Evolutionary conservation across 129 eudicot species (phyloP), one percentile per base, ranked within the genome.

Genomic region (Solidago caesia): DNA sequence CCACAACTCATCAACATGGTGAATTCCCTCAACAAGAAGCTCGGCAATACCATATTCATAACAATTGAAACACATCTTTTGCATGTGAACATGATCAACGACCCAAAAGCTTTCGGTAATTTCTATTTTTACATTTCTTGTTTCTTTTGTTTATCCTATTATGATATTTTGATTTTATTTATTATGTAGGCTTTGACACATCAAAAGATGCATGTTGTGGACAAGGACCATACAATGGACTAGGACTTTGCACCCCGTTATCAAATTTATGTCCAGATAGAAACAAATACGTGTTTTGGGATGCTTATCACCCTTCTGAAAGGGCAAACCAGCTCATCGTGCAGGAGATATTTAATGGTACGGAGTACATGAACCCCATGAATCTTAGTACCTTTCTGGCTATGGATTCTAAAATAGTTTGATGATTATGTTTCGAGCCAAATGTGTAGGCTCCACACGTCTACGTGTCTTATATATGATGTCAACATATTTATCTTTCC

Each of bases 131-230:
- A 6, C 21, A 13, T n/a, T 6, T n/a, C 6, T 56, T 61, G 39
- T 12, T 70, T 27, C 51, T 2, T 26, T 2, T 15, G 44, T 47
- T 75, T 16, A 4, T 15, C 51, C 41, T 33, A 29, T 43, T 25
- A 39, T 59, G 13, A 41, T 45, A 9, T 69, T 9, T 64, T 53
- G 45, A 14, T 46, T 21, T 65, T 60, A 25, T 12, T 27, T 6
- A 4, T 45, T 74, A 49, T 53, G 78, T 68, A 89, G 96, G 96
- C 48, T 89, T 89, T 77, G 79, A 64, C 70, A 89, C 91, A 13
- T 84, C 91, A 51, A 84, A 84, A 79, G 73, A 73, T 27, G 96
- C 96, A 53, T 89, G 91, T 65, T 89, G 96, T 45, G 96, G 96
- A 60, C 96, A 89, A 80, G 96, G 96, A 9, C 96, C 86, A 13